phyloP scores from a whole-genome alignment of 768 basidiomycete species.

The Tricholoma sp. region DNA sequence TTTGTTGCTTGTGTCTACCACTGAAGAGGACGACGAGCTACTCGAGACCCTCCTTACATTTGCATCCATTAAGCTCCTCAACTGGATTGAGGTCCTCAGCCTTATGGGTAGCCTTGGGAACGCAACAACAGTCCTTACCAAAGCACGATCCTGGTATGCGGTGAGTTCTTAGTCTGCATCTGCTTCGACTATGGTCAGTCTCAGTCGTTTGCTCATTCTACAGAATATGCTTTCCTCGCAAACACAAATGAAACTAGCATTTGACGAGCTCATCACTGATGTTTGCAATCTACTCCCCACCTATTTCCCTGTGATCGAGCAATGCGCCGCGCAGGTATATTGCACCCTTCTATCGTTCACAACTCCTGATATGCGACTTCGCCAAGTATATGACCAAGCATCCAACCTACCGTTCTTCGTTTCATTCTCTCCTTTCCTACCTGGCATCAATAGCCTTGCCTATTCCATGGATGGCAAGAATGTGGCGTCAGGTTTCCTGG shows the following conservation, averaged over 20 bases:
- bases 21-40: not conserved
- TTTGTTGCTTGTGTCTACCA: not conserved
- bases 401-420: not conserved
- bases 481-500: not conserved
- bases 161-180: not conserved
- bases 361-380: not conserved
- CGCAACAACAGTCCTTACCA: not conserved
- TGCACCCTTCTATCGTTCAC: not conserved
- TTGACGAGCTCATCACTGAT: not conserved
- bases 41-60: not conserved
- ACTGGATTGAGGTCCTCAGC: not conserved
- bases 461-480: not conserved
- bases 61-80: not conserved
- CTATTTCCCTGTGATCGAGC: not conserved
- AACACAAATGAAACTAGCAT: not conserved
- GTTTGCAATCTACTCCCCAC: not conserved
- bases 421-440: not conserved
- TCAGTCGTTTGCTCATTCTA: not conserved
- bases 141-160: not conserved
- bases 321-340: slow-evolving; percentile 1
- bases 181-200: not conserved
- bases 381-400: not conserved
- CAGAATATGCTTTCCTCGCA: not conserved
- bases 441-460: not conserved
- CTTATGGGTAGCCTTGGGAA: not conserved